These are phyloP conservation scores for Marchantia polymorpha DNA, from an alignment of 225 moss, liverwort and hornwort species.

Conservation along the genomic window DNA sequence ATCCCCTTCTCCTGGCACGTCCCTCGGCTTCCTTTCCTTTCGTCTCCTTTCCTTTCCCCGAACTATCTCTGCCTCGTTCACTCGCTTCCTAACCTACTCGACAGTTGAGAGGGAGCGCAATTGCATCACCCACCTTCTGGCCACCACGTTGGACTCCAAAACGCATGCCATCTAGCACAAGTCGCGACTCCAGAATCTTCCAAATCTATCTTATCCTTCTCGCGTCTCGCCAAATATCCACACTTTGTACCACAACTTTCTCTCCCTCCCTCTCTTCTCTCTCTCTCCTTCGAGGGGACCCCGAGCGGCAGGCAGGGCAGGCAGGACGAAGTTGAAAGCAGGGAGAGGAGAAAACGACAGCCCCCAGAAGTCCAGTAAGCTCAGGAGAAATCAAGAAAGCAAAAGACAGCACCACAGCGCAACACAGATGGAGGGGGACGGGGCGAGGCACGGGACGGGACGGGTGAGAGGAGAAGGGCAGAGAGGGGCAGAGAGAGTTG, in stretches of 20 bases:
- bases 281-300: background rate
- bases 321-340: background rate
- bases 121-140: background rate
- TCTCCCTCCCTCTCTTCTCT: background rate
- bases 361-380: no score
- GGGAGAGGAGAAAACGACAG: background rate
- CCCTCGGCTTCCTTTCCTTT: background rate
- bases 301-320: background rate
- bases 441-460: no score
- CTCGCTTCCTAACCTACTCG: background rate
- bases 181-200: conserved; percentile 6
- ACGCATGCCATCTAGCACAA: conserved; percentile 3
- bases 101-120: background rate
- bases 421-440: no score
- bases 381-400: background rate
- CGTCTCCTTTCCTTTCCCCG: background rate
- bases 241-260: background rate
- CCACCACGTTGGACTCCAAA: conserved; percentile 5
- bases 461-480: background rate
- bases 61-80: no score
- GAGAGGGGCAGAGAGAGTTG: no score
- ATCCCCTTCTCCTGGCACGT: background rate
- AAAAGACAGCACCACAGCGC: background rate
- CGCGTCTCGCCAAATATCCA: background rate
- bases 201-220: conserved; percentile 15